phyloP scores from a whole-genome alignment of 202 grass and related monocot genomes.

The Zizania palustris region DNA sequence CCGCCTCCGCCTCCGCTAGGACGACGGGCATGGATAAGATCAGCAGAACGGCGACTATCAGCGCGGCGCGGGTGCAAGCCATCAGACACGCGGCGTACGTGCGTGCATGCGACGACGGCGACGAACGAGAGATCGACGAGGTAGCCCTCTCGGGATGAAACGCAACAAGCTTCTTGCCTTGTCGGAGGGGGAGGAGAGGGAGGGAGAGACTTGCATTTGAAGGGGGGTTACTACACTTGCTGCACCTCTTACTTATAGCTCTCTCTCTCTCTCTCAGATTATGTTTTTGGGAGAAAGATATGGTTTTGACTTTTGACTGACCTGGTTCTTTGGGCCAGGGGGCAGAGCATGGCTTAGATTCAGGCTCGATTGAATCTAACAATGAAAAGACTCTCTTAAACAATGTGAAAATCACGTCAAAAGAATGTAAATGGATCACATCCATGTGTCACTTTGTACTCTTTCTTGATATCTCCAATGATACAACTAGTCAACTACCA shows the following conservation, averaged over 20 bases:
- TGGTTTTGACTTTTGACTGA: constrained; percentile 23
- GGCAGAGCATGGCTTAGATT: constrained; percentile 37
- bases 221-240: neutral
- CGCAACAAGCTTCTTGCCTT: no score
- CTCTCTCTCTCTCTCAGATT: neutral
- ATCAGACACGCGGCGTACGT: constrained; percentile 12
- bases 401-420: neutral
- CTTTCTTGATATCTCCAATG: no score
- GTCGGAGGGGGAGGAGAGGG: no score
- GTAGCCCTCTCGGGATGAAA: constrained; percentile 24
- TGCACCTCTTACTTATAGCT: constrained; percentile 5
- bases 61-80: constrained; percentile 14
- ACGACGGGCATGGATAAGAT: neutral
- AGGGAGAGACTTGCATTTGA: constrained; percentile 11
- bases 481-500: no score
- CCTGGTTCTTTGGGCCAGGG: constrained; percentile 40
- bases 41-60: constrained; percentile 16
- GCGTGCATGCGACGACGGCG: constrained; percentile 1
- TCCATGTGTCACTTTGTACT: no score
- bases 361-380: constrained; percentile 44
- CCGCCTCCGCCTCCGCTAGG: neutral
- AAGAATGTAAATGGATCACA: neutral
- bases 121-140: neutral
- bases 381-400: neutral
- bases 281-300: neutral